Percentiles rank a stretch among this genome's conserved stretches.
Evolutionary conservation across 2,329 filamentous ascomycete species (phyloP).

Genomic region (Scedosporium aurantiacum): DNA sequence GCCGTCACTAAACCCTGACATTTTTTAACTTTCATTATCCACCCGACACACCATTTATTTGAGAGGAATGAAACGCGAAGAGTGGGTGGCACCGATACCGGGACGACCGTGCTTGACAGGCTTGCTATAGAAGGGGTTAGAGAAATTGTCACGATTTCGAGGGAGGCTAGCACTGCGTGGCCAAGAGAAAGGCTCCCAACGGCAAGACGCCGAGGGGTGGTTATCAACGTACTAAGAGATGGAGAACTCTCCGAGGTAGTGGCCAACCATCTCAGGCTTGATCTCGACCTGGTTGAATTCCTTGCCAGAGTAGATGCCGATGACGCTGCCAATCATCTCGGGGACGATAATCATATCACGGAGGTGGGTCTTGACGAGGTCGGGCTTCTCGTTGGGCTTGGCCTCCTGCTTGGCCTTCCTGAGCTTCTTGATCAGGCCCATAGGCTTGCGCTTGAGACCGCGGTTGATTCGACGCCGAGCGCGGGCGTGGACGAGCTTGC

Average conservation of each 20-base stretch:
- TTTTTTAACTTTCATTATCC: slow-evolving; percentile 2
- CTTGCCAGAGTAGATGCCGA: slow-evolving; percentile 99
- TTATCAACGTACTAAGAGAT: slow-evolving; percentile 84
- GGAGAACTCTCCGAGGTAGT: slow-evolving; percentile 98
- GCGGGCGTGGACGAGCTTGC: slow-evolving; percentile 98
- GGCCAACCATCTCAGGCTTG: slow-evolving; percentile 99
- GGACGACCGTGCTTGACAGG: slow-evolving; percentile 99
- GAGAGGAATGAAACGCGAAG: slow-evolving; percentile 99
- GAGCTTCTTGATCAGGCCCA: slow-evolving; percentile 99
- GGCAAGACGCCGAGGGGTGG: background rate
- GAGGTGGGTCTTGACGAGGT: slow-evolving; percentile 97
- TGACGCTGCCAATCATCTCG: slow-evolving; percentile 98
- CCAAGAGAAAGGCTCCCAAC: background rate
- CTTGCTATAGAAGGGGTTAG: slow-evolving; percentile 61
- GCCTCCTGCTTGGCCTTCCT: slow-evolving; percentile 99
- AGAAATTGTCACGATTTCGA: background rate
- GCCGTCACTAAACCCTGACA: background rate
- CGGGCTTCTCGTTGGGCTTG: slow-evolving; percentile 99
- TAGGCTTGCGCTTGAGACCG: slow-evolving; percentile 98
- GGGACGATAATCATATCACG: slow-evolving; percentile 99
- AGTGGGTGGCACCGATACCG: slow-evolving; percentile 99
- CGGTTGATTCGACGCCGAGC: slow-evolving; percentile 99
- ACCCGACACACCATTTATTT: slow-evolving; percentile 54
- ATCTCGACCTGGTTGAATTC: slow-evolving; percentile 99
- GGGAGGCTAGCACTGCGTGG: background rate